A percentile compares a stretch with the other conserved stretches of the same genome.
phyloP scores from a whole-genome alignment of 805 yeast species.

The Trichomonascus vanleenenianus region DNA sequence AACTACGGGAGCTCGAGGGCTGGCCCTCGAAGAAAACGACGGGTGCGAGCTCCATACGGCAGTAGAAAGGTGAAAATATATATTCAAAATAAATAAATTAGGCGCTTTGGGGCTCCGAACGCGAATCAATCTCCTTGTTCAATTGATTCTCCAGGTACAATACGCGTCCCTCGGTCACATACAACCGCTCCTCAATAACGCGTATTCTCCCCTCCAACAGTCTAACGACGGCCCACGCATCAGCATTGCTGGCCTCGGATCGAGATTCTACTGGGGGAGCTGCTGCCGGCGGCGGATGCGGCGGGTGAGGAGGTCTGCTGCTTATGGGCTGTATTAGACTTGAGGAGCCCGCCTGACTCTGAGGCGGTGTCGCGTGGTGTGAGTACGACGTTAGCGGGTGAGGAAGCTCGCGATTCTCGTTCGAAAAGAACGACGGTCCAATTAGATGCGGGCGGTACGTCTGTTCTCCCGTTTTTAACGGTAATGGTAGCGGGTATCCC shows the following conservation, averaged over 20 bases:
- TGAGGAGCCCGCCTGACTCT: not conserved
- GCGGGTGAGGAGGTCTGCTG: too few relatives aligned
- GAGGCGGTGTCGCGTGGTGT: not conserved
- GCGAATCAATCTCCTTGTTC: not conserved
- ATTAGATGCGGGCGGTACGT: not conserved
- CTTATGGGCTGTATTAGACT: not conserved
- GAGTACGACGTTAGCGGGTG: not conserved
- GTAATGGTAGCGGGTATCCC: not conserved
- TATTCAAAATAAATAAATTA: not conserved
- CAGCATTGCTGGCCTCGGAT: conserved; percentile 11
- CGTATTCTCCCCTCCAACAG: conserved; percentile 25
- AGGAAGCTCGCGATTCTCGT: not conserved
- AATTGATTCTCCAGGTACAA: conserved; percentile 13
- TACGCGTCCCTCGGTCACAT: conserved; percentile 25
- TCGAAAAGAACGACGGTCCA: not conserved
- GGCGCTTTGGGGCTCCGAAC: not conserved
- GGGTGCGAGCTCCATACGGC: too few relatives aligned
- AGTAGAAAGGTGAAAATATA: not conserved
- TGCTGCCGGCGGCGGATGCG: not conserved
- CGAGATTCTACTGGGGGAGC: not conserved
- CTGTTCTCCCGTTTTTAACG: not conserved
- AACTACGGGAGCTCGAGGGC: too few relatives aligned
- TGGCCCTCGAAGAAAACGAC: too few relatives aligned
- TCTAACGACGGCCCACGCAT: conserved; percentile 19
- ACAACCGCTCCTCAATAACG: conserved; percentile 26